phyloP scores from a whole-genome alignment of 371 early-diverging fungal genomes.

The Globomyces sp. region DNA sequence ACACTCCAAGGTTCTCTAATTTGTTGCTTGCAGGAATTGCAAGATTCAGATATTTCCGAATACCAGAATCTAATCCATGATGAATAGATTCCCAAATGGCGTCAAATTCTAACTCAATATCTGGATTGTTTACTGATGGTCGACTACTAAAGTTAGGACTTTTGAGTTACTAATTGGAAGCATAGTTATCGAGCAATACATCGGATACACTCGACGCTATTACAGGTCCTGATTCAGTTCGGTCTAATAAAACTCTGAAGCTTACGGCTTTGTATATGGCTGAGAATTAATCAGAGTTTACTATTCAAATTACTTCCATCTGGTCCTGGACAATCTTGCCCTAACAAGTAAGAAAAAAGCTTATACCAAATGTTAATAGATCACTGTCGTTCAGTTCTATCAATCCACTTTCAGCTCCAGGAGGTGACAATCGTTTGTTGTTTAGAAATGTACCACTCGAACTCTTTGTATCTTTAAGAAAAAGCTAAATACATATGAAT shows the following conservation, averaged over 20 bases:
- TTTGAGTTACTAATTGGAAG: too few relatives aligned
- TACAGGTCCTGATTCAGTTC: neutral
- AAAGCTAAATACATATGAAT: conserved; percentile 23
- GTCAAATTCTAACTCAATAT: conserved; percentile 3
- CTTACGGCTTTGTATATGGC: conserved; percentile 5
- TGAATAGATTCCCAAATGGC: conserved; percentile 1
- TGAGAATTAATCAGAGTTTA: neutral
- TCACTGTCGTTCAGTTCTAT: conserved; percentile 38
- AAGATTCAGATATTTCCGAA: conserved; percentile 1
- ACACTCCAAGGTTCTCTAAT: neutral
- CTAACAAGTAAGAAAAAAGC: too few relatives aligned
- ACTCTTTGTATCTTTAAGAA: conserved; percentile 37
- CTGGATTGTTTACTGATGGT: neutral
- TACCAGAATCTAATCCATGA: conserved; percentile 1
- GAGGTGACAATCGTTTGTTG: conserved; percentile 33
- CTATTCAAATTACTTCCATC: neutral
- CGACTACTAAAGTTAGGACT: neutral
- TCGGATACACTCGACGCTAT: neutral
- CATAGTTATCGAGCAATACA: neutral
- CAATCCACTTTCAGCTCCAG: conserved; percentile 30
- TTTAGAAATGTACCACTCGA: conserved; percentile 48
- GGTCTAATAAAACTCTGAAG: neutral
- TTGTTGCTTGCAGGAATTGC: neutral
- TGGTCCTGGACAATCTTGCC: conserved; percentile 41
- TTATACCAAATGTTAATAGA: conserved; percentile 33